phyloP scores from a whole-genome alignment of 2,329 filamentous ascomycete genomes.

The Lecanoromycetidae sp. region DNA sequence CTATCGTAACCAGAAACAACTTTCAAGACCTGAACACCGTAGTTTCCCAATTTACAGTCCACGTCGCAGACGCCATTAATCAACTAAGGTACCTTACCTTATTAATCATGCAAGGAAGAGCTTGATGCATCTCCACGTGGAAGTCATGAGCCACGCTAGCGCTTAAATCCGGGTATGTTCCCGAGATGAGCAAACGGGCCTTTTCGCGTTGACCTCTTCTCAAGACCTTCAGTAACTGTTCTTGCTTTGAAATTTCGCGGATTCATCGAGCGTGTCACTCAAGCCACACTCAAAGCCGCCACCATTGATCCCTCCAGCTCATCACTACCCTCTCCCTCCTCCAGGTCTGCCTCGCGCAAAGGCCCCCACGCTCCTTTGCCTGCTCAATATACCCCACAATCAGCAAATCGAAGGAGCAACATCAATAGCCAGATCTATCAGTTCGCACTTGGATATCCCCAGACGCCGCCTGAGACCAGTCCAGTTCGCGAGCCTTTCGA shows the following conservation, averaged over 20 bases:
- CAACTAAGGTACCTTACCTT: too few species aligned
- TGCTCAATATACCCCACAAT: conserved; percentile 4
- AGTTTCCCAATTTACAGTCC: too few species aligned
- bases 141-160: not conserved
- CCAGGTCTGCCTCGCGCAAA: conserved; percentile 3
- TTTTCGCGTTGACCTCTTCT: not conserved
- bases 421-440: conserved; percentile 16
- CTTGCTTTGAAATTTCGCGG: not conserved
- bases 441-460: conserved; percentile 18
- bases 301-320: conserved; percentile 15
- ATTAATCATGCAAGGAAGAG: too few species aligned
- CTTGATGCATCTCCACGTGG: conserved; percentile 1
- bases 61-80: too few species aligned
- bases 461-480: conserved; percentile 14
- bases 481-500: conserved; percentile 1
- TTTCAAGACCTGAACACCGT: too few species aligned
- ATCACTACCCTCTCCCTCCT: not conserved
- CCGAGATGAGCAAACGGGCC: not conserved
- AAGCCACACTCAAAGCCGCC: not conserved
- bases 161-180: not conserved
- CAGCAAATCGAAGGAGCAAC: conserved; percentile 9
- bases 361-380: not conserved
- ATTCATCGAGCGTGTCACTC: not conserved
- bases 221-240: not conserved
- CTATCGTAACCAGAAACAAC: too few species aligned